phyloP scores from a whole-genome alignment of 345 rosid species.

The Punica granatum region DNA sequence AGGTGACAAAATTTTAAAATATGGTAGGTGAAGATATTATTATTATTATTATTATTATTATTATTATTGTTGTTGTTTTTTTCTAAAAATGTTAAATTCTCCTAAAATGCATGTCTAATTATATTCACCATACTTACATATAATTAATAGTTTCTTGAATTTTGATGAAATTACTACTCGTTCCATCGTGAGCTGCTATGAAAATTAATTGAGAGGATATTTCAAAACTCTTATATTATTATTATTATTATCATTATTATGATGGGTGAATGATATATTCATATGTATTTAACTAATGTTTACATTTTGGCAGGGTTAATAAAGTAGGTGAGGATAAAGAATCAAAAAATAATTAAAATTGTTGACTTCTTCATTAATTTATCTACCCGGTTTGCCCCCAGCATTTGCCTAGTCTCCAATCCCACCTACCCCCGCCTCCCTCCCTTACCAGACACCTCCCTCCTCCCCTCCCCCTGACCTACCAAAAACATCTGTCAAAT shows the following conservation, averaged over 20 bases:
- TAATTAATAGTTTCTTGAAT: too few species aligned
- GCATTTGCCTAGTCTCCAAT: not conserved
- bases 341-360: not conserved
- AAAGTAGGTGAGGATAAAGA: not conserved
- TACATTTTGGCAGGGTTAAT: not conserved
- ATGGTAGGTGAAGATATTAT: not conserved
- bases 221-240: too few species aligned
- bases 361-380: slow-evolving; percentile 1
- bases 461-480: not conserved
- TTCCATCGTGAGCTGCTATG: too few species aligned
- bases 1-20: too few species aligned
- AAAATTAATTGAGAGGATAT: too few species aligned
- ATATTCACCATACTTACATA: too few species aligned
- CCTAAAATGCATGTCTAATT: too few species aligned
- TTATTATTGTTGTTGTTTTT: not conserved
- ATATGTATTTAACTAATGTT: not conserved
- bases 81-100: too few species aligned
- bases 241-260: not conserved
- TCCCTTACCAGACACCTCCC: slow-evolving; percentile 3
- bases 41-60: not conserved
- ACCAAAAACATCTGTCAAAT: not conserved
- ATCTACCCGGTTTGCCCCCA: not conserved
- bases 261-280: too few species aligned
- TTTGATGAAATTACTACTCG: too few species aligned
- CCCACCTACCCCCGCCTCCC: slow-evolving; percentile 8